These are phyloP conservation scores for Hanseniaspora uvarum DNA, from an alignment of 1,139 yeast genomes.

Conservation along the genomic window DNA sequence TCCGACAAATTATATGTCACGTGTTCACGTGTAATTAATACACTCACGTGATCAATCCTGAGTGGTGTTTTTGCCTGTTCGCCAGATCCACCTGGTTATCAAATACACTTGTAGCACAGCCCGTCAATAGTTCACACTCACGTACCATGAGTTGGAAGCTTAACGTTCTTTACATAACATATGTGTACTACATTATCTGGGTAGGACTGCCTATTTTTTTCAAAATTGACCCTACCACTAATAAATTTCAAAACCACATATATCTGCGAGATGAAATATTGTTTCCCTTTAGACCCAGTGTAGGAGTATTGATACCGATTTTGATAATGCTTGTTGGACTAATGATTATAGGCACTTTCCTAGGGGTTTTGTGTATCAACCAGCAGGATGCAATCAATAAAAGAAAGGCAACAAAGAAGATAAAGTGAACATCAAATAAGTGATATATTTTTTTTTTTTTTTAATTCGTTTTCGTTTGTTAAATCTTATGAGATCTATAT, in stretches of 20 bases:
- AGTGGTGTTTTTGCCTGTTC: too few species aligned
- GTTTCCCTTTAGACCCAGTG: constrained; percentile 28
- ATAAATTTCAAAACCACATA: not conserved
- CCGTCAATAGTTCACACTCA: not conserved
- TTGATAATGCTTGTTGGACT: constrained; percentile 25
- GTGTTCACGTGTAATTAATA: not conserved
- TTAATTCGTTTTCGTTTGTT: constrained; percentile 10
- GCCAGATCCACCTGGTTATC: too few species aligned
- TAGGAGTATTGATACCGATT: constrained; percentile 29
- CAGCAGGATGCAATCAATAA: not conserved
- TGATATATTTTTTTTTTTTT: not conserved
- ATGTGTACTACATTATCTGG: constrained; percentile 28
- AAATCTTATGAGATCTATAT: constrained; percentile 2
- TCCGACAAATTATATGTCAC: too few species aligned
- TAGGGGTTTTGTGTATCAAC: constrained; percentile 22
- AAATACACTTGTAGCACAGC: constrained; percentile 20
- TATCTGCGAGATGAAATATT: constrained; percentile 19
- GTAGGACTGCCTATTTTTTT: constrained; percentile 26
- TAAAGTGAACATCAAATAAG: not conserved
- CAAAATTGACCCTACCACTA: not conserved
- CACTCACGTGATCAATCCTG: not conserved
- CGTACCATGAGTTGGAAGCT: constrained; percentile 5
- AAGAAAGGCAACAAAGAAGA: not conserved
- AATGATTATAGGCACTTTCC: constrained; percentile 25
- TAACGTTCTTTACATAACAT: constrained; percentile 15